phyloP scores from a whole-genome alignment of 768 basidiomycete genomes.

The Rhodotorula babjevae region DNA sequence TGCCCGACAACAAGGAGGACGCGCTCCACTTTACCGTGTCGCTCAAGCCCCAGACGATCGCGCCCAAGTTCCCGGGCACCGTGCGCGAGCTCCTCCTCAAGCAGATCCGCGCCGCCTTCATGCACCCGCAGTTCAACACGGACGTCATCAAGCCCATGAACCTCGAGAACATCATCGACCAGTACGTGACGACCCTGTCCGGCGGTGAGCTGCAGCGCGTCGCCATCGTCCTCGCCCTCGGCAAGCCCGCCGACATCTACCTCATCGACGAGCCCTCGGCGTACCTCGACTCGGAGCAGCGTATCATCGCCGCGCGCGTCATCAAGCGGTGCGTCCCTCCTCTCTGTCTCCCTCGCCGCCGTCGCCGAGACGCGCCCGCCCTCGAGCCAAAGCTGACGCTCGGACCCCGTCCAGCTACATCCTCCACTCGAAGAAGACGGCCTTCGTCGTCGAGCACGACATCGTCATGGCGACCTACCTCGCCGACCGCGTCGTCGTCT shows the following conservation, averaged over 20 bases:
- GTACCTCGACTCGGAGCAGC: constrained; percentile 98
- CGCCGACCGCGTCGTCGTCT: constrained; percentile 93
- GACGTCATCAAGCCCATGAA: constrained; percentile 98
- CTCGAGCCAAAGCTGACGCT: too few relatives aligned
- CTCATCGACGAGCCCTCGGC: constrained; percentile 87
- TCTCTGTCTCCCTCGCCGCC: too few relatives aligned
- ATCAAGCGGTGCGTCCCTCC: constrained; percentile 71
- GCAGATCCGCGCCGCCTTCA: constrained; percentile 88
- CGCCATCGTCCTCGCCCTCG: constrained; percentile 87
- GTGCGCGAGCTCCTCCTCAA: constrained; percentile 91
- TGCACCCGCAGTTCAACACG: constrained; percentile 99
- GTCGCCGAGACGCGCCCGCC: too few relatives aligned
- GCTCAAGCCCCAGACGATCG: constrained; percentile 96
- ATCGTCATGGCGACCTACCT: constrained; percentile 99
- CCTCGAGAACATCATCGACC: constrained; percentile 89
- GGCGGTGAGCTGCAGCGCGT: constrained; percentile 98
- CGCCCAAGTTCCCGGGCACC: constrained; percentile 94
- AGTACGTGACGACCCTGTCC: constrained; percentile 95
- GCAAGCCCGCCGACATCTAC: constrained; percentile 69
- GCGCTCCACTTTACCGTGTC: constrained; percentile 74
- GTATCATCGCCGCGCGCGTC: constrained; percentile 95
- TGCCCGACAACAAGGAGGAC: constrained; percentile 66
- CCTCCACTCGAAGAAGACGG: constrained; percentile 92
- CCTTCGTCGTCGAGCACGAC: constrained; percentile 99
- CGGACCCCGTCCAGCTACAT: constrained; percentile 62